Evolutionary conservation across 2,329 filamentous ascomycete genomes (phyloP).

Genomic region (Colletotrichum sp.): DNA sequence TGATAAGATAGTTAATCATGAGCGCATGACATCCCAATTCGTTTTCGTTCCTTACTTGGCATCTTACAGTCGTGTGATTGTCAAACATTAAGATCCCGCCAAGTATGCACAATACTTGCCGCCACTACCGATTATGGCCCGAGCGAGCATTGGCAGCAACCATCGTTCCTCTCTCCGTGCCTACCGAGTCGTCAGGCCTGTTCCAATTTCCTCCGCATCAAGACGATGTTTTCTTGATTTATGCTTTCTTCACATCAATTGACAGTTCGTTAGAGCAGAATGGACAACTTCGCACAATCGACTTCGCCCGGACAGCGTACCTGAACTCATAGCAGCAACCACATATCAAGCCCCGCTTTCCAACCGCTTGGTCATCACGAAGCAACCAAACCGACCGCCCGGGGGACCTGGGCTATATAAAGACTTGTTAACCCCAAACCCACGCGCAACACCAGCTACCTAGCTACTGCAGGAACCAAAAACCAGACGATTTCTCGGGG

Average conservation of each 20-base stretch:
- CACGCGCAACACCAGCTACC: neutral
- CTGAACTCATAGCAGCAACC: neutral
- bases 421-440: neutral
- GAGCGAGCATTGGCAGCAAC: neutral
- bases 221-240: neutral
- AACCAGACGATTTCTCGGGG: neutral
- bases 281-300: neutral
- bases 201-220: neutral
- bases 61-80: neutral
- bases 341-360: neutral
- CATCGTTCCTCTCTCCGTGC: neutral
- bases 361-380: neutral
- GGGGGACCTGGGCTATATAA: neutral
- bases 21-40: neutral
- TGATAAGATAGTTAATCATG: neutral
- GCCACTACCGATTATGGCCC: neutral
- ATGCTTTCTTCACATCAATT: neutral
- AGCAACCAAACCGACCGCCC: neutral
- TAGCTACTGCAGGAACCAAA: neutral
- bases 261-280: rapidly evolving
- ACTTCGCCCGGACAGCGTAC: neutral
- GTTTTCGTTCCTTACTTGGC: neutral
- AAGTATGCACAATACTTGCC: neutral
- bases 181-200: neutral
- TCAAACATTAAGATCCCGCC: neutral